Evolutionary conservation across 345 rosid species (phyloP).

Genomic region (Hirschfeldia incana): DNA sequence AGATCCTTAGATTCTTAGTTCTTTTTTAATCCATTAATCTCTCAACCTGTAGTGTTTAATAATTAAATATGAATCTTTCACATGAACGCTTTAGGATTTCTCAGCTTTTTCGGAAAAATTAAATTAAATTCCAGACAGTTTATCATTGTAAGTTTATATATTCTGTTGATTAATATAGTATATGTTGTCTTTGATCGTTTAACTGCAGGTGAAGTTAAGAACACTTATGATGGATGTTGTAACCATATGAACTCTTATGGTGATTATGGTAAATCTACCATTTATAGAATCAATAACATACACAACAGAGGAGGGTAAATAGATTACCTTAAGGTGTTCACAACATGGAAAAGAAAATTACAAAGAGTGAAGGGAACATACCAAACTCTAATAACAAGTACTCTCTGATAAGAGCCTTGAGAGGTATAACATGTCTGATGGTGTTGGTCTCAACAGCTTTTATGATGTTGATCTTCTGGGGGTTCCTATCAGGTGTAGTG

Average conservation of each 20-base stretch:
- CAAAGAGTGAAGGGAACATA: constrained; percentile 32
- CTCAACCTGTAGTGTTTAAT: neutral
- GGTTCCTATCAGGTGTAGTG: constrained; percentile 57
- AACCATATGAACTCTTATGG: constrained; percentile 10
- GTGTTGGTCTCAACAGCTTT: constrained; percentile 69
- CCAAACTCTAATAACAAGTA: constrained; percentile 38
- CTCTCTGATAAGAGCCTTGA: constrained; percentile 50
- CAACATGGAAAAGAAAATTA: constrained; percentile 21
- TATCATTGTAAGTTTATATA: neutral
- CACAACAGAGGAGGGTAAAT: neutral
- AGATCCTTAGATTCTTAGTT: constrained; percentile 16
- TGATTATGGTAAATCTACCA: constrained; percentile 1
- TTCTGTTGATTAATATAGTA: neutral
- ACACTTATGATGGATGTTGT: constrained; percentile 16
- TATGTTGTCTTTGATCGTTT: neutral
- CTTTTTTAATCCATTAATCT: neutral
- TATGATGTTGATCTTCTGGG: constrained; percentile 72
- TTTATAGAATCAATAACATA: neutral
- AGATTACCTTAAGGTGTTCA: constrained; percentile 11
- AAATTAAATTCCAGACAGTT: neutral
- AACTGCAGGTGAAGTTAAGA: neutral
- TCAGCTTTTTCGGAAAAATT: neutral
- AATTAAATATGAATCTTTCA: neutral
- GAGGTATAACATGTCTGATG: constrained; percentile 68
- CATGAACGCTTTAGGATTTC: neutral